Base-by-base conservation (phyloP, 192 early-diverging fungal species). In the Coemansia sp. region DNA sequence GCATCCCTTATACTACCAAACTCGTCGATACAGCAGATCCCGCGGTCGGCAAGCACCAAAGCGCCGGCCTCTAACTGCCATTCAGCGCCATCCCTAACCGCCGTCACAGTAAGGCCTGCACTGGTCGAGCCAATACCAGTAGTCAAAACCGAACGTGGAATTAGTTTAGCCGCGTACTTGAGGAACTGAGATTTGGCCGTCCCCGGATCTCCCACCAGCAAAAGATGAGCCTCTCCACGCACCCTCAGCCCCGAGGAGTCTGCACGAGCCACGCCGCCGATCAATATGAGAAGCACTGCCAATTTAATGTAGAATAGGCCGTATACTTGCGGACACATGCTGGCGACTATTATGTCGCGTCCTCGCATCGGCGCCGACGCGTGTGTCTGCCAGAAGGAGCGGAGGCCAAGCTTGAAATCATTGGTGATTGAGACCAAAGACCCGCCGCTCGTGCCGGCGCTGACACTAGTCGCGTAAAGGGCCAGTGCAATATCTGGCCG, bases 1-100 rank as follows among this genome's bases (percentile, higher is more conserved):
- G 86, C 72, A 61, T 92, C 90, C 18, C 89, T 67, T 64, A 94
- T 91, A 54, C 89, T 89, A 13, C 90, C 91, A 88, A 94, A 94
- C 79, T 94, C 93, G 63, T 94, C 93, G 55, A 94, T 93, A 67
- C 92, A 93, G 67, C 93, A 94, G 5, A 94, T 40, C 0, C 93
- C 93, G 5, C 90, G 79, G 71, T 94, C 93, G 1, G 93, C 91
- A 42, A 93, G 74, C 10, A 94, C 93, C 18, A 94, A 72, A 1
- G 93, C 93, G 11, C 93, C 93, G 5, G 92, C 93, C 74, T 94
- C 93, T 44, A 94, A 74, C 70, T 90, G 89, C 93, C 93, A 94
- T 73, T 94, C 93, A 22, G 87, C 83, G 41, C 87, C 86, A 46
- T 94, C 93, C 46, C 82, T 80, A 12, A 92, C 89, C 4, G 92